Conservation (phyloP, 768 basidiomycete genomes). For the Trametes elegans region DNA sequence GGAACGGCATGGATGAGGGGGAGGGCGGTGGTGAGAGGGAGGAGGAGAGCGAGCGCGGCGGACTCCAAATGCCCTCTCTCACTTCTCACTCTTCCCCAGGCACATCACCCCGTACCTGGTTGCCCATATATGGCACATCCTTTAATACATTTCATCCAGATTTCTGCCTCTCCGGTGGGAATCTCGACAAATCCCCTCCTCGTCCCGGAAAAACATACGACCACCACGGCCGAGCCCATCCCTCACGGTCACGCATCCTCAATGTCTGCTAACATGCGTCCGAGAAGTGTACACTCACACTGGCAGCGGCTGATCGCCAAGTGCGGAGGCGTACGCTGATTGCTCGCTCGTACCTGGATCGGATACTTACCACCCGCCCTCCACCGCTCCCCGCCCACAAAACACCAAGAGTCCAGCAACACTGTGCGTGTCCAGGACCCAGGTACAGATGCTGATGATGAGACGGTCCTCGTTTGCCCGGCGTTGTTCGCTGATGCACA, state of each 20-base stretch:
- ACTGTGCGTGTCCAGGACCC: not conserved
- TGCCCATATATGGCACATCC: slow-evolving; percentile 10
- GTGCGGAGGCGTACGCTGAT: not conserved
- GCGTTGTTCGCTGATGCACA: not conserved
- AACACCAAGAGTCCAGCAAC: not conserved
- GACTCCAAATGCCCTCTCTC: slow-evolving; percentile 12
- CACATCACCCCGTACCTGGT: slow-evolving; percentile 20
- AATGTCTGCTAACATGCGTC: not conserved
- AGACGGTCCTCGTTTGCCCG: not conserved
- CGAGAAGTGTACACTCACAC: not conserved
- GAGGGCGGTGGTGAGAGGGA: slow-evolving; percentile 14
- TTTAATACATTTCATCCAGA: slow-evolving; percentile 9
- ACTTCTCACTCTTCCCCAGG: slow-evolving; percentile 15
- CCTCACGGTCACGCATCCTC: not conserved
- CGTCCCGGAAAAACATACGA: not conserved
- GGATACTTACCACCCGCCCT: not conserved
- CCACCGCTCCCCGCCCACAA: not conserved
- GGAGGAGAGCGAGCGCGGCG: slow-evolving; percentile 14
- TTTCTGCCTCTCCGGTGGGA: not conserved
- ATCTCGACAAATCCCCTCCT: not conserved
- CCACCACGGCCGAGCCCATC: not conserved
- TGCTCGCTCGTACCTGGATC: too few species aligned
- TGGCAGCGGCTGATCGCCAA: slow-evolving; percentile 5
- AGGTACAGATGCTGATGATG: not conserved
- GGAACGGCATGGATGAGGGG: slow-evolving; percentile 19